Evolutionary conservation across 139 green algal genomes (phyloP).

Genomic region (Deuterostichococcus epilithicus): DNA sequence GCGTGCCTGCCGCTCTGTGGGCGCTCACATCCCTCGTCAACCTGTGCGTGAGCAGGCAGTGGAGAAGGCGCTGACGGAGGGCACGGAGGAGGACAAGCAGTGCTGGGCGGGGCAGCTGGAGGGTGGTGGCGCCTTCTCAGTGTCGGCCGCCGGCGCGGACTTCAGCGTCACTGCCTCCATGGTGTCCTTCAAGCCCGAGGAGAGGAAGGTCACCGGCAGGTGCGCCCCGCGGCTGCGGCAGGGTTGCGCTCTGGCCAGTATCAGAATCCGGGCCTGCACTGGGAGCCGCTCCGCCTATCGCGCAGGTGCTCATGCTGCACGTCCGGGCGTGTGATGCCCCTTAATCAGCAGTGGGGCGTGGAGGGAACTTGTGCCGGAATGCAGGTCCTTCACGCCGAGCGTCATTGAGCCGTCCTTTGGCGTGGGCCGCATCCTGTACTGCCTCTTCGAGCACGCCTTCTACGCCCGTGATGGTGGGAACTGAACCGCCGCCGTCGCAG

Average conservation of each 20-base stretch:
- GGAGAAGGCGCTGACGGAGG: slow-evolving; percentile 30
- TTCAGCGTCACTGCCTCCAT: slow-evolving; percentile 47
- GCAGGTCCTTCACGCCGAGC: slow-evolving; percentile 78
- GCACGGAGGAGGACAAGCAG: slow-evolving; percentile 8
- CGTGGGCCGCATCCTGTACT: slow-evolving; percentile 98
- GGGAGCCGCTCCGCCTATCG: neutral
- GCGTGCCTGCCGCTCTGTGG: too few species aligned
- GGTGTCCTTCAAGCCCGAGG: slow-evolving; percentile 70
- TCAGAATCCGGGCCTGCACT: too few species aligned
- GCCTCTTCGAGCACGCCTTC: slow-evolving; percentile 96
- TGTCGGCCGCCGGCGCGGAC: slow-evolving; percentile 20
- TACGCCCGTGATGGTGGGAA: slow-evolving; percentile 67
- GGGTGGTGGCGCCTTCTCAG: slow-evolving; percentile 20
- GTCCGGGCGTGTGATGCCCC: too few species aligned
- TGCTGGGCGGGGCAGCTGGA: slow-evolving; percentile 49
- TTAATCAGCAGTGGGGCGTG: too few species aligned
- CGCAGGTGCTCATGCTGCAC: neutral
- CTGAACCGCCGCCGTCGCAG: too few species aligned
- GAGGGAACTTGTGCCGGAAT: neutral
- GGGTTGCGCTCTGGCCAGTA: neutral
- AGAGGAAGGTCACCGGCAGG: slow-evolving; percentile 62
- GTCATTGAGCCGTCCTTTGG: slow-evolving; percentile 99
- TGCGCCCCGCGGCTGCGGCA: slow-evolving; percentile 3
- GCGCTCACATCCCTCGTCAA: too few species aligned
- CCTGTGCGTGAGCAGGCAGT: too few species aligned